phyloP scores from a whole-genome alignment of 768 basidiomycete genomes.

The Trametes meyenii region DNA sequence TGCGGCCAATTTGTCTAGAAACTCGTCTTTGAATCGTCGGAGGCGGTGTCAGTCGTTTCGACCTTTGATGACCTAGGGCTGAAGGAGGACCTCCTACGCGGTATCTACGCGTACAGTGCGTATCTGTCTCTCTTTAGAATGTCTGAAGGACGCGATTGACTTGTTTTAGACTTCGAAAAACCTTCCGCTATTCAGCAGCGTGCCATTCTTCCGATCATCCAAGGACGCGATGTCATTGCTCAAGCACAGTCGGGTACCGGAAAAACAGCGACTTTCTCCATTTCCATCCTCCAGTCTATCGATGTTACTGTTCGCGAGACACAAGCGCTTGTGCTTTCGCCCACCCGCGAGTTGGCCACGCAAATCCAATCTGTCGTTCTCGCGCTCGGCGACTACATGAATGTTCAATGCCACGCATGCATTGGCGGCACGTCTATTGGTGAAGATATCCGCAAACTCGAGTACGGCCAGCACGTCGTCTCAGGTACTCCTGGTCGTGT shows the following conservation, averaged over 20 bases:
- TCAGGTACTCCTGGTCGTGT: slow-evolving; percentile 98
- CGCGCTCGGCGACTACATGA: slow-evolving; percentile 98
- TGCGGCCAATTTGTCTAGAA: slow-evolving; percentile 48
- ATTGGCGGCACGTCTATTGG: slow-evolving; percentile 97
- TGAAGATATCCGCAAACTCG: slow-evolving; percentile 96
- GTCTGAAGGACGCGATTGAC: background rate
- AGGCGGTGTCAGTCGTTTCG: slow-evolving; percentile 85
- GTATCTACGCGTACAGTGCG: slow-evolving; percentile 96
- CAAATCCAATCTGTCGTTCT: slow-evolving; percentile 98
- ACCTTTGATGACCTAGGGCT: slow-evolving; percentile 89
- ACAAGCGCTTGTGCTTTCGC: slow-evolving; percentile 94
- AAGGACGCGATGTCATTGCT: slow-evolving; percentile 97
- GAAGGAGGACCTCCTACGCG: slow-evolving; percentile 94
- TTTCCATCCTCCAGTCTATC: slow-evolving; percentile 97
- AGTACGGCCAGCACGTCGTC: slow-evolving; percentile 97
- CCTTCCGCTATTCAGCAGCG: slow-evolving; percentile 99
- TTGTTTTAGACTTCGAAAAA: slow-evolving; percentile 81
- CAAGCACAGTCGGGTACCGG: slow-evolving; percentile 99
- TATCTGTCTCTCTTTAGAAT: background rate
- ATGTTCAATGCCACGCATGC: slow-evolving; percentile 97
- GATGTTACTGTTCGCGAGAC: slow-evolving; percentile 93
- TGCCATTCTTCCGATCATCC: slow-evolving; percentile 93
- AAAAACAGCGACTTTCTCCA: slow-evolving; percentile 99
- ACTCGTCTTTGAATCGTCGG: slow-evolving; percentile 95
- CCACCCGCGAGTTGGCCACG: slow-evolving; percentile 98